These are phyloP conservation scores for Daldinia decipiens DNA, from an alignment of 495 filamentous ascomycete species.

Conservation along the genomic window DNA sequence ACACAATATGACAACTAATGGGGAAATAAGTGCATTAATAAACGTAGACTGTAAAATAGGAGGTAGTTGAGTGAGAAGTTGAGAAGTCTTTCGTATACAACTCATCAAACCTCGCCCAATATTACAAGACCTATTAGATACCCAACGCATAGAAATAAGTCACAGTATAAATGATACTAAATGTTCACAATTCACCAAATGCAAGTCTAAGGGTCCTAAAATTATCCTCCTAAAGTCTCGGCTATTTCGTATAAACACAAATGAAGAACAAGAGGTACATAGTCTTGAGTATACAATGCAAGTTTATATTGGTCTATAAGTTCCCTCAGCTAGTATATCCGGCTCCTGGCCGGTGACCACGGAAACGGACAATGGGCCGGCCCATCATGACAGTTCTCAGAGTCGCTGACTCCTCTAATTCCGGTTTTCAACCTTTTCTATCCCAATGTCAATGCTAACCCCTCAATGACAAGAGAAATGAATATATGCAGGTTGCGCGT, in stretches of 20 bases:
- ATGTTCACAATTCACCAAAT: background rate
- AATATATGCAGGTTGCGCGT: constrained; percentile 1
- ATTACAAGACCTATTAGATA: background rate
- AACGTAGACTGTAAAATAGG: no score
- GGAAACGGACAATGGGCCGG: background rate
- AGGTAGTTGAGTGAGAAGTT: no score
- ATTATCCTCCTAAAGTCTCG: background rate
- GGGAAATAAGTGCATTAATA: no score
- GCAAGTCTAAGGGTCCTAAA: background rate
- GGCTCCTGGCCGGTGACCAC: background rate
- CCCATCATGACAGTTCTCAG: constrained; percentile 2
- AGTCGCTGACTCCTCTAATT: background rate
- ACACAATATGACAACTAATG: no score
- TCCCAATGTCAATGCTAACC: background rate
- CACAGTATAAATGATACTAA: background rate
- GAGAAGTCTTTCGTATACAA: no score
- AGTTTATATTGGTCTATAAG: constrained; percentile 8
- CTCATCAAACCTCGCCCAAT: no score
- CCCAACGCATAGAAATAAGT: background rate
- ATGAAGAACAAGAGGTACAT: background rate
- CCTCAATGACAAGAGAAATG: background rate
- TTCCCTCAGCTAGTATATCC: background rate
- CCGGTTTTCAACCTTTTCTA: background rate
- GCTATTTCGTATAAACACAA: background rate
- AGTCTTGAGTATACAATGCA: constrained; percentile 1